Conservation (phyloP, 164 flowering plant genomes). For the Macadamia integrifolia region DNA sequence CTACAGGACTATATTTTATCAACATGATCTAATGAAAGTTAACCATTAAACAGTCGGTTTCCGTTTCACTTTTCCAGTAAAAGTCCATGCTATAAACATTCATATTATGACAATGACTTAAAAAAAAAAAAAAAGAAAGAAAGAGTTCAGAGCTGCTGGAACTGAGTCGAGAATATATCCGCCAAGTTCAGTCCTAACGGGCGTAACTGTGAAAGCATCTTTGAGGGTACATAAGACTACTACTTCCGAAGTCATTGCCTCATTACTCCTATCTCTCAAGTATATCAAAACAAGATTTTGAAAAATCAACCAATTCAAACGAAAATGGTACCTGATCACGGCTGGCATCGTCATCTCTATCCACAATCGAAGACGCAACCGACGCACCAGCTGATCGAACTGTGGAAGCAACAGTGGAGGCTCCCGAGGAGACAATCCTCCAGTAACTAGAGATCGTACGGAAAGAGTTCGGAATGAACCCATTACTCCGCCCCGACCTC, state of each 20-base stretch:
- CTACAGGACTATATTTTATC: too few relatives aligned
- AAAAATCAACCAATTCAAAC: neutral
- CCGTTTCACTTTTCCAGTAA: too few relatives aligned
- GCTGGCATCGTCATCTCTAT: slow-evolving; percentile 42
- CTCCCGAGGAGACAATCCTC: slow-evolving; percentile 81
- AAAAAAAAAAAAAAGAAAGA: too few relatives aligned
- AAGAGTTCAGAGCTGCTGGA: neutral
- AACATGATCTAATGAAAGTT: too few relatives aligned
- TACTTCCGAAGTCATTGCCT: too few relatives aligned
- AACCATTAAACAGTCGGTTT: too few relatives aligned
- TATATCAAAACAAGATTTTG: neutral
- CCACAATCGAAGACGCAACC: slow-evolving; percentile 64
- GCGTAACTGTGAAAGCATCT: neutral
- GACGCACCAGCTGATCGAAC: slow-evolving; percentile 65
- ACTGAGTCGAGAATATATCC: neutral
- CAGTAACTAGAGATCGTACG: slow-evolving; percentile 57
- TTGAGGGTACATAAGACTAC: too few relatives aligned
- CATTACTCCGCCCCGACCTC: slow-evolving; percentile 34
- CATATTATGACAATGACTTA: neutral
- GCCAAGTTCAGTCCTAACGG: neutral
- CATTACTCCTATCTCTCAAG: too few relatives aligned
- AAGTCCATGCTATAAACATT: too few relatives aligned
- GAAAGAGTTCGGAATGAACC: slow-evolving; percentile 52
- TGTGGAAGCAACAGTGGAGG: slow-evolving; percentile 66
- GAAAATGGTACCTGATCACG: slow-evolving; percentile 52